phyloP scores from a whole-genome alignment of 2,329 filamentous ascomycete genomes.

The Bipolaris cookei region DNA sequence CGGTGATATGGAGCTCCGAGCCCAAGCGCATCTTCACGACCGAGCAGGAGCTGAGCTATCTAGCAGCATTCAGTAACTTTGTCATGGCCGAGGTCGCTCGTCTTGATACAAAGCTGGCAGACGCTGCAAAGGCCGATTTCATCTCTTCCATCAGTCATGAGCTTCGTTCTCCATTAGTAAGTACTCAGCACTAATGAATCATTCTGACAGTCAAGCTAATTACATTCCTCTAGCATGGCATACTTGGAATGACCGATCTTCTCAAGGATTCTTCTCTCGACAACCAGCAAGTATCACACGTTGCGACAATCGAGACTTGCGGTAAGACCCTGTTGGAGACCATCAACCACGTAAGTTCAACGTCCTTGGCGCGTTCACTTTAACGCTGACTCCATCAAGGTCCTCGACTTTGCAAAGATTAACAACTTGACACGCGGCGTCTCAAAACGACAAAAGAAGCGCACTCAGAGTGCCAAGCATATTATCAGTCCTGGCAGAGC shows the following conservation, averaged over 20 bases:
- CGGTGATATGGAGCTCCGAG: constrained; percentile 48
- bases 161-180: constrained; percentile 61
- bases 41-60: constrained; percentile 47
- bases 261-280: constrained; percentile 43
- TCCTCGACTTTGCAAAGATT: constrained; percentile 52
- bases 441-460: constrained; percentile 41
- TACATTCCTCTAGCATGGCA: constrained; percentile 55
- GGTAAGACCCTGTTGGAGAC: constrained; percentile 51
- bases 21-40: constrained; percentile 48
- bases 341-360: constrained; percentile 47
- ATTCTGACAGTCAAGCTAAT: neutral
- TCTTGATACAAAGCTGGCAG: constrained; percentile 47
- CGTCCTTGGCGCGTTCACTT: neutral
- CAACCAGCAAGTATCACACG: constrained; percentile 50
- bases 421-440: constrained; percentile 45
- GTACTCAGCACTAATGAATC: neutral
- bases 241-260: constrained; percentile 55
- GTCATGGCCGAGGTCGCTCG: constrained; percentile 50
- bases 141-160: constrained; percentile 68
- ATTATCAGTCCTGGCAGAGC: constrained; percentile 39
- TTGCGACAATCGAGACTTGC: constrained; percentile 49
- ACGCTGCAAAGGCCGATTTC: constrained; percentile 62
- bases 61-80: constrained; percentile 49
- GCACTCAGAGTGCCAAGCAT: constrained; percentile 38
- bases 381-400: constrained; percentile 25